A percentile compares a stretch with the other conserved stretches of the same genome.
phyloP scores from a whole-genome alignment of 2,329 filamentous ascomycete species.

The Aplosporella prunicola region DNA sequence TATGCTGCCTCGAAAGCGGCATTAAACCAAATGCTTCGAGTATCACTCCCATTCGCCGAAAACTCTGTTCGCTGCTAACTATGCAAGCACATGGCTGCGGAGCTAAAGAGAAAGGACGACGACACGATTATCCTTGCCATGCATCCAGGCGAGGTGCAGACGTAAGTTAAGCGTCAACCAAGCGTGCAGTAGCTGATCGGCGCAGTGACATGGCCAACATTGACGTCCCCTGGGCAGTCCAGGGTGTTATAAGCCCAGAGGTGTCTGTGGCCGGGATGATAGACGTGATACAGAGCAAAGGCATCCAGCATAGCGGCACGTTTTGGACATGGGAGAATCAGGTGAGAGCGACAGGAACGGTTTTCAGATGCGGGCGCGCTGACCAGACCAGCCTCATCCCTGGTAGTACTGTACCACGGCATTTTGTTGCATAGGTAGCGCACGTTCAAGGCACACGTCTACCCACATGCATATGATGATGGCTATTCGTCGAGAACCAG shows the following conservation, averaged over 20 bases:
- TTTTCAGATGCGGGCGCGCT: conserved; percentile 5
- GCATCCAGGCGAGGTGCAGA: conserved; percentile 50
- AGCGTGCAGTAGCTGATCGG: background rate
- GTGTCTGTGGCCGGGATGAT: conserved; percentile 44
- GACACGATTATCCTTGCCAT: conserved; percentile 44
- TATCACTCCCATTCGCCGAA: conserved; percentile 5
- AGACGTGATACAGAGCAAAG: conserved; percentile 41
- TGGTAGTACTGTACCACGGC: too few species aligned
- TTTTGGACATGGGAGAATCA: conserved; percentile 49
- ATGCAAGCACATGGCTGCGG: conserved; percentile 47
- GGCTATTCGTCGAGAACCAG: too few species aligned
- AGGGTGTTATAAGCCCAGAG: conserved; percentile 42
- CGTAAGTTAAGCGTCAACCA: conserved; percentile 22
- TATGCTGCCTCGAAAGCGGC: conserved; percentile 50
- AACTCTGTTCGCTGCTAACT: background rate
- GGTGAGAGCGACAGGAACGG: conserved; percentile 24
- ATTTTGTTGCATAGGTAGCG: too few species aligned
- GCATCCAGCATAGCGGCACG: conserved; percentile 41
- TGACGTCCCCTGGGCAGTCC: conserved; percentile 42
- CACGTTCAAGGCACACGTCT: too few species aligned
- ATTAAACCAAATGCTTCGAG: conserved; percentile 45
- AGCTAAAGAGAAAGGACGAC: conserved; percentile 42
- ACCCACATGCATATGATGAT: too few species aligned
- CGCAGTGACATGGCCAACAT: conserved; percentile 45
- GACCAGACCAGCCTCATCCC: conserved; percentile 11